A percentile compares a stretch with the other conserved stretches of the same genome.
Conservation (phyloP, 1,139 yeast genomes). For the Saccharomyces hybrid region DNA sequence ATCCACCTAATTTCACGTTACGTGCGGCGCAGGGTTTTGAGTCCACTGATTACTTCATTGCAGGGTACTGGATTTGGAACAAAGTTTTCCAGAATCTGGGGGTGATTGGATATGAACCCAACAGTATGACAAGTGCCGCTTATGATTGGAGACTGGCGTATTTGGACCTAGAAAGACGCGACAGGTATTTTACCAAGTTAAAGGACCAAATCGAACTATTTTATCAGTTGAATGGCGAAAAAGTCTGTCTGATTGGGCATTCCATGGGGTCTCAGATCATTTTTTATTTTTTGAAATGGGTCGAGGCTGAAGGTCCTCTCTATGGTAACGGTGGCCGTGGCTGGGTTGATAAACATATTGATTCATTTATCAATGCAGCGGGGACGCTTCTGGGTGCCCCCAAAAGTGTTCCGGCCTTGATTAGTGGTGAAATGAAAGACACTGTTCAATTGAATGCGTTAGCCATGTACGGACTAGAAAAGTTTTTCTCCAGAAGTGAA, state of each 20-base stretch:
- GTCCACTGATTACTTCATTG: slow-evolving; percentile 91
- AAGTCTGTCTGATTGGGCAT: slow-evolving; percentile 74
- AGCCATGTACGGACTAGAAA: slow-evolving; percentile 91
- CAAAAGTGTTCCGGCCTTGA: slow-evolving; percentile 79
- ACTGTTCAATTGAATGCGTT: slow-evolving; percentile 88
- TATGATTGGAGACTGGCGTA: slow-evolving; percentile 96
- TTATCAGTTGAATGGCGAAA: slow-evolving; percentile 46
- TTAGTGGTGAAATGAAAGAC: slow-evolving; percentile 97
- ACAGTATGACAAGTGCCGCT: slow-evolving; percentile 82
- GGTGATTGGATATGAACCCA: slow-evolving; percentile 88
- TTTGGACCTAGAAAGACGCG: slow-evolving; percentile 79
- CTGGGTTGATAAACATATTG: slow-evolving; percentile 85
- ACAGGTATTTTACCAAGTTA: slow-evolving; percentile 71
- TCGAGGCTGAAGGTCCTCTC: slow-evolving; percentile 69
- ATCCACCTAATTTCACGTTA: slow-evolving; percentile 71
- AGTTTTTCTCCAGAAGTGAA: slow-evolving; percentile 84
- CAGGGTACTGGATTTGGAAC: slow-evolving; percentile 99
- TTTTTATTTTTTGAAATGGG: slow-evolving; percentile 91
- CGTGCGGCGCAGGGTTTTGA: slow-evolving; percentile 96
- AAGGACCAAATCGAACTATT: slow-evolving; percentile 63
- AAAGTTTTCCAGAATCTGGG: slow-evolving; percentile 88
- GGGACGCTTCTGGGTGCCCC: slow-evolving; percentile 92
- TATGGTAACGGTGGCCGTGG: slow-evolving; percentile 82
- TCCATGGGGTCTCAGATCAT: slow-evolving; percentile 95
- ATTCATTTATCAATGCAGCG: slow-evolving; percentile 74